Evolutionary conservation across 2,329 filamentous ascomycete species (phyloP).

Genomic region (Alternaria angustiovoidea): DNA sequence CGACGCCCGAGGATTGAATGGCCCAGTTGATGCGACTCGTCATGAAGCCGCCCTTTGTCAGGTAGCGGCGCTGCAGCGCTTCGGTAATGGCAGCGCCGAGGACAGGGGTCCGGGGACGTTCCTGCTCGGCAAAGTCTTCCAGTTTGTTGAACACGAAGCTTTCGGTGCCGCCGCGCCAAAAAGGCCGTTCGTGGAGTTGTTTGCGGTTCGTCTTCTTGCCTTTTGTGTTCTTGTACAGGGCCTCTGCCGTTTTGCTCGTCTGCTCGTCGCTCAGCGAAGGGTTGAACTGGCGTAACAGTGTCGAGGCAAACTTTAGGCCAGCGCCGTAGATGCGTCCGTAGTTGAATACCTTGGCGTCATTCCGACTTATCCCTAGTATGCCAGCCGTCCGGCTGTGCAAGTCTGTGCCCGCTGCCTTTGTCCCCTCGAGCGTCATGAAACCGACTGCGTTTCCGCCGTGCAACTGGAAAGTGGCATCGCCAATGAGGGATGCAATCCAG

Average conservation of each 20-base stretch:
- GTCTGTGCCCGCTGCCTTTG: constrained; percentile 92
- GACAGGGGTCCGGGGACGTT: constrained; percentile 87
- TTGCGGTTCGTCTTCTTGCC: constrained; percentile 84
- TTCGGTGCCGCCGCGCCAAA: constrained; percentile 96
- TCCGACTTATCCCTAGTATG: constrained; percentile 92
- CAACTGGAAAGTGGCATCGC: constrained; percentile 91
- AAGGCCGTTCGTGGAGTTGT: constrained; percentile 73
- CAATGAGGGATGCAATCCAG: constrained; percentile 96
- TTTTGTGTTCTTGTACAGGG: constrained; percentile 88
- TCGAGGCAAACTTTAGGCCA: constrained; percentile 90
- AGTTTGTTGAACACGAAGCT: constrained; percentile 98
- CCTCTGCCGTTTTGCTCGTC: constrained; percentile 77
- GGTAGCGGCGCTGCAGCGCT: constrained; percentile 85
- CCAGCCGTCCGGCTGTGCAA: constrained; percentile 91
- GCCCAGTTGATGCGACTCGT: constrained; percentile 99
- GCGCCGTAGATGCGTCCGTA: constrained; percentile 99
- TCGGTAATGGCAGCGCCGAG: constrained; percentile 96
- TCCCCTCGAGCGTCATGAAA: constrained; percentile 98
- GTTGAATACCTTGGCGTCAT: constrained; percentile 97
- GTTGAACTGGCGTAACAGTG: constrained; percentile 92
- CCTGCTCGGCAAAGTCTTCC: constrained; percentile 96
- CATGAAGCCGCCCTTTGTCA: constrained; percentile 90
- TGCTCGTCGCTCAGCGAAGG: constrained; percentile 80
- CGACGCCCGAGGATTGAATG: constrained; percentile 95
- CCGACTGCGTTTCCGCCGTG: constrained; percentile 97